Conservation (phyloP, 768 basidiomycete species). For the Pleurotus eryngii region DNA sequence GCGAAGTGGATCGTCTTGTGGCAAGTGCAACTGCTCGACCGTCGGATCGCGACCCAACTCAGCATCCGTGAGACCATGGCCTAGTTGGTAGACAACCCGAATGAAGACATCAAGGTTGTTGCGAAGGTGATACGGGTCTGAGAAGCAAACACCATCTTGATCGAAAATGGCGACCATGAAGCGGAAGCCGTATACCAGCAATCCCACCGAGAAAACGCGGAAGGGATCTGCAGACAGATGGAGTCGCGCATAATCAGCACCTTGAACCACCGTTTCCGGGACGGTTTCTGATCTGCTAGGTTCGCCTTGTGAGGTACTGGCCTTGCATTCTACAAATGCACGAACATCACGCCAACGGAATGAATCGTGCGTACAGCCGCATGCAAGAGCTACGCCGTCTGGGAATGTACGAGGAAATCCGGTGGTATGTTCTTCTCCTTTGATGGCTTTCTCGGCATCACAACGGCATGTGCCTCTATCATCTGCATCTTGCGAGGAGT, state of each 20-base stretch:
- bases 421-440: background rate
- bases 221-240: slow-evolving; percentile 24
- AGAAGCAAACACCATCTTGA: slow-evolving; percentile 23
- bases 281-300: slow-evolving; percentile 3
- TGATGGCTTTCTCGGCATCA: background rate
- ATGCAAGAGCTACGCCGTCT: too few relatives aligned
- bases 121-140: slow-evolving; percentile 20
- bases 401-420: too few relatives aligned
- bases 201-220: slow-evolving; percentile 23
- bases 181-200: slow-evolving; percentile 24
- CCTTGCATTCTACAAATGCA: too few relatives aligned
- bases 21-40: too few relatives aligned
- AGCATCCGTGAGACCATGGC: slow-evolving; percentile 9
- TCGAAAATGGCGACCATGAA: slow-evolving; percentile 31
- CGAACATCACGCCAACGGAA: too few relatives aligned
- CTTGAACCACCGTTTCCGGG: slow-evolving; percentile 13
- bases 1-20: too few relatives aligned
- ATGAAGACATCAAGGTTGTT: slow-evolving; percentile 18
- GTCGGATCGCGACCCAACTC: too few relatives aligned
- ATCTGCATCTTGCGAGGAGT: slow-evolving; percentile 10
- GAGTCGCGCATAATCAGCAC: slow-evolving; percentile 26
- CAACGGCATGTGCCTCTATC: background rate
- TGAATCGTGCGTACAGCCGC: too few relatives aligned
- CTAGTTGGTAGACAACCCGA: slow-evolving; percentile 20
- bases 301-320: too few relatives aligned